Evolutionary conservation across 2,329 filamentous ascomycete genomes (phyloP), one percentile per base, ranked within the genome.

Genomic region (Onygena corvina): DNA sequence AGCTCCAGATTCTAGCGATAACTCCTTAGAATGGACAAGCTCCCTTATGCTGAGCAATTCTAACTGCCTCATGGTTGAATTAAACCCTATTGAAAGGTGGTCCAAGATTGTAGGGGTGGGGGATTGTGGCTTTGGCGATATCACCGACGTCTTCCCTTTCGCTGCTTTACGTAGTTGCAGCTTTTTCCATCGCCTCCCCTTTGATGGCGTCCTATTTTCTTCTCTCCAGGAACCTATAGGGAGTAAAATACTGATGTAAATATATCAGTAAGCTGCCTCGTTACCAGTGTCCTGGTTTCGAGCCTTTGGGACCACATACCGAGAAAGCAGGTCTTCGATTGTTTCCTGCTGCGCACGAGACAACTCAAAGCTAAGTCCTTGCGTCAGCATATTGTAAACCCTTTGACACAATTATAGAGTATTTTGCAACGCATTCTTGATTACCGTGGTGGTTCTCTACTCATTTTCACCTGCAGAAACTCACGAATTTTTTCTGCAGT

Each of bases 61-160:
- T 4, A 51, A 38, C 4, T 9, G 27, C 23, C 12, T 38, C 21
- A 47, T 18, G 3, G 51, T 53, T 14, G 48, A 50, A 31, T 53
- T 53, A 23, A 49, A 53, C 3, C 51, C 51, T 7, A 47, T 33
- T 21, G 51, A 50, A 25, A 53, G 14, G 35, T 51, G 12, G 23
- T 20, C 20, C 20, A 42, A 27, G 11, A 49, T 27, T 11, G 36
- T 2, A 9, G 3, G 33, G 14, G 42, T 25, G 2, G 21, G 29
- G n/a, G 14, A 7, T 14, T 23, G 9, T 5, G 16, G 18, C 16
- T 8, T 9, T 25, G 38, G 6, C 6, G 25, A 20, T 25, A 9
- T 16, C 9, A 20, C 30, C 14, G 14, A 20, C 23, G 9, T 30
- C 7, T 29, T 16, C 12, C 4, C 14, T 23, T 20, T 8, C n/a